These are phyloP conservation scores for Kodamaea nitidulidarum DNA, from an alignment of 805 yeast species.

Conservation along the genomic window DNA sequence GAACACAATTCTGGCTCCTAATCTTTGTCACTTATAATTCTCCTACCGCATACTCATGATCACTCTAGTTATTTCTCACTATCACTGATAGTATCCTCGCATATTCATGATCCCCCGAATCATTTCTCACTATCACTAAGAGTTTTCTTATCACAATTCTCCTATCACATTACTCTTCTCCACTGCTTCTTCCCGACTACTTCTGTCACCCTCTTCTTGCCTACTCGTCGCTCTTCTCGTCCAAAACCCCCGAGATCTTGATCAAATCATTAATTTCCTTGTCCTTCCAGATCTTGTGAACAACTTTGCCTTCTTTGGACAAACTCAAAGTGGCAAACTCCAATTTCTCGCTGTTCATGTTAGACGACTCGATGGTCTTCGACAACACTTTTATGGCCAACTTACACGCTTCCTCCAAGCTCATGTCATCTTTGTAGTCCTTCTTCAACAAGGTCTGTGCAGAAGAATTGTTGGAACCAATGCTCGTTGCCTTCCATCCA, in stretches of 20 bases:
- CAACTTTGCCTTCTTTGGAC: conserved; percentile 48
- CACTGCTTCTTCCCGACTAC: background rate
- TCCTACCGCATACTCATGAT: no score
- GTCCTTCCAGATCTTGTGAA: conserved; percentile 76
- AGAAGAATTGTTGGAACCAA: conserved; percentile 94
- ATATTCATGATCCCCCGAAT: no score
- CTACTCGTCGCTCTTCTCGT: conserved; percentile 30
- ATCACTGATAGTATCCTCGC: no score
- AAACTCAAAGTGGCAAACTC: conserved; percentile 80
- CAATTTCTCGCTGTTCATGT: conserved; percentile 81
- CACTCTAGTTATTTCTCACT: no score
- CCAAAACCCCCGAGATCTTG: conserved; percentile 66
- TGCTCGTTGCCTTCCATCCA: conserved; percentile 97
- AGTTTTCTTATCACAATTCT: no score
- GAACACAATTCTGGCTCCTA: no score
- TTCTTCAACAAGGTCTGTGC: conserved; percentile 95
- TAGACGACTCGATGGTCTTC: conserved; percentile 88
- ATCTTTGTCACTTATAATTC: no score
- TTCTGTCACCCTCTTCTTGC: background rate
- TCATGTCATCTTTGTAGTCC: conserved; percentile 82
- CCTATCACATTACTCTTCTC: no score
- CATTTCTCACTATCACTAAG: no score
- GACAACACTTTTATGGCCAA: conserved; percentile 87
- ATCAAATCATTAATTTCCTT: conserved; percentile 70
- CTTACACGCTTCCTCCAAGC: conserved; percentile 71